Percentiles rank a stretch among this genome's conserved stretches.
Evolutionary conservation across 306 rosid genomes (phyloP).

Genomic region (Albizia julibrissin): DNA sequence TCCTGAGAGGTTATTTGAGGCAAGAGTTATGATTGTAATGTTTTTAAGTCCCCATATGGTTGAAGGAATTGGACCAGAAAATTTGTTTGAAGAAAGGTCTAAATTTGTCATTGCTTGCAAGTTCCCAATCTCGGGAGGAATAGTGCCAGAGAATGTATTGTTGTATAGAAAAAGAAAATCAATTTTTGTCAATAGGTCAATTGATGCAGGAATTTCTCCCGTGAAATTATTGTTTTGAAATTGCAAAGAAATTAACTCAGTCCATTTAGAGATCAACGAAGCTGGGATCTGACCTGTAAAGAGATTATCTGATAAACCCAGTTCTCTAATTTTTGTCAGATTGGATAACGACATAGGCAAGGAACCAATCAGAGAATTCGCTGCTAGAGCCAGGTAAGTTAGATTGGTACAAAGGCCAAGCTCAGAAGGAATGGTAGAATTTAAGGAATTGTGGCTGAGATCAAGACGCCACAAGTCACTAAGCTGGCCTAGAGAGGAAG

Average conservation of each 20-base stretch:
- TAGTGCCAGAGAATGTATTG: conserved; percentile 38
- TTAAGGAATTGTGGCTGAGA: conserved; percentile 37
- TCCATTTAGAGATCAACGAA: conserved; percentile 63
- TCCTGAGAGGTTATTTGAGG: conserved; percentile 52
- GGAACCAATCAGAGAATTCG: conserved; percentile 44
- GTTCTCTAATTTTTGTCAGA: conserved; percentile 17
- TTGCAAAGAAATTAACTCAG: conserved; percentile 51
- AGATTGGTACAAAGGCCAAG: conserved; percentile 60
- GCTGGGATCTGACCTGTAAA: conserved; percentile 55
- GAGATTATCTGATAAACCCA: conserved; percentile 57
- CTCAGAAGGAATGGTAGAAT: conserved; percentile 60
- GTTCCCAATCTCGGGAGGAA: conserved; percentile 52
- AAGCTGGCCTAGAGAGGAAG: conserved; percentile 59
- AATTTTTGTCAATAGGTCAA: conserved; percentile 57
- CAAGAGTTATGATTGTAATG: conserved; percentile 38
- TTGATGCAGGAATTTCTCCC: conserved; percentile 53
- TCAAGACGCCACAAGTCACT: conserved; percentile 39
- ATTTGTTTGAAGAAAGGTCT: conserved; percentile 49
- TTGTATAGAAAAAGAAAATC: conserved; percentile 21
- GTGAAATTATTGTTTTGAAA: conserved; percentile 52
- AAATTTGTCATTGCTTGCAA: conserved; percentile 35
- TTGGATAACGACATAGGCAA: conserved; percentile 52
- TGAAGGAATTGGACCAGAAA: conserved; percentile 51
- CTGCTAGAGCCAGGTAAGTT: conserved; percentile 43
- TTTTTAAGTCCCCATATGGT: conserved; percentile 48